Evolutionary conservation across 345 rosid genomes (phyloP), one percentile per base, ranked within the genome.

Genomic region (Acer saccharum): DNA sequence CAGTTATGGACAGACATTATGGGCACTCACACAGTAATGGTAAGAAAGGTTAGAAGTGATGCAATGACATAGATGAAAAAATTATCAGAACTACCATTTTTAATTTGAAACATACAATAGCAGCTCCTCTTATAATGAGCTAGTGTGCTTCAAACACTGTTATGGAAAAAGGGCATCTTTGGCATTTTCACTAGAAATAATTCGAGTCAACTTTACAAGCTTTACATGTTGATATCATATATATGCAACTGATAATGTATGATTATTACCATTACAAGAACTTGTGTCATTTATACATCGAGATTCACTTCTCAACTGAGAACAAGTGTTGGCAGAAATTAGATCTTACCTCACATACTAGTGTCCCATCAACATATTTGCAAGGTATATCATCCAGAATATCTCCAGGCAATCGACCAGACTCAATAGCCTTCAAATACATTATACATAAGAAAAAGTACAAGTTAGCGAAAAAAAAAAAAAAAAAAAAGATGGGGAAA

Each of bases 391-490:
- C 93, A 75, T 88, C 97, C 86, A 89, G 82, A 81, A 90, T 75
- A 82, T 94, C 98, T 78, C 91, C 89, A 71, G 98, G 99, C 76
- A 97, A 86, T 81, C 86, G 87, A 18, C 98, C 98, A 81, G 92
- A 92, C 74, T 94, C 98, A 85, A 97, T 88, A 71, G 96, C 98
- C 99, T 97, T 43, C 78, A 79, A 63, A 80, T 61, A 61, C 21
- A 71, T 60, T 39, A 14, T 4, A 61, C 44, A 79, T 13, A 68
- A 61, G 32, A 68, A 41, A 55, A 57, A 67, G 29, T 7, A 66
- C 48, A 12, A 29, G 65, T 69, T 18, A 77, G 73, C 7, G 62
- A 10, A 25, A 25, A 25, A 25, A 25, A 25, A 25, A 25, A 25
- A 25, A 39, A 52, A 17, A 44, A 23, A 50, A 3, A 20, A 3